Evolutionary conservation across 345 rosid species (phyloP).

Genomic region (Salix exigua): DNA sequence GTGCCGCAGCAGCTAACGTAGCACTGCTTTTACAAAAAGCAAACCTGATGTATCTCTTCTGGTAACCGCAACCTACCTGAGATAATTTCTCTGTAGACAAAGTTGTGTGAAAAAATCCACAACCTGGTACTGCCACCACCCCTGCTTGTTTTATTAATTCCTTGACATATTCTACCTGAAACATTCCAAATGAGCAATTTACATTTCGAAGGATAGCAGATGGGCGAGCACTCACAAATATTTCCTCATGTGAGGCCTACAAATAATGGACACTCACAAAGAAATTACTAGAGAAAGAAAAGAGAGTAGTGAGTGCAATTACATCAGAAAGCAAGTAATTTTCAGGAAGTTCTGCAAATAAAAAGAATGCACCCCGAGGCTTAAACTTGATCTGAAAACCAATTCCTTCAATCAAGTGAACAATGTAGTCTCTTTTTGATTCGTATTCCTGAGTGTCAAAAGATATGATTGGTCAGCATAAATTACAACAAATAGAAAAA

Average conservation of each 20-base stretch:
- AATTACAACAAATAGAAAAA: background rate
- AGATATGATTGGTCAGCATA: background rate
- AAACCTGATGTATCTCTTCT: slow-evolving; percentile 43
- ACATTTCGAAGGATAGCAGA: background rate
- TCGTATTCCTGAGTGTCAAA: slow-evolving; percentile 41
- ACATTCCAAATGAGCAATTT: background rate
- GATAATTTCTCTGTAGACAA: slow-evolving; percentile 9
- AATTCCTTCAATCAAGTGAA: slow-evolving; percentile 29
- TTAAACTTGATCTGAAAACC: slow-evolving; percentile 49
- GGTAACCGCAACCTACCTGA: slow-evolving; percentile 4
- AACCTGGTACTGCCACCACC: slow-evolving; percentile 56
- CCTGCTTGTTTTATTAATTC: slow-evolving; percentile 46
- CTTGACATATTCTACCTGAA: slow-evolving; percentile 46
- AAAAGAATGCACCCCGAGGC: slow-evolving; percentile 52
- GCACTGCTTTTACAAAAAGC: slow-evolving; percentile 56
- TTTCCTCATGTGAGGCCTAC: background rate
- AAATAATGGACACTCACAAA: background rate
- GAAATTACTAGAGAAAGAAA: background rate
- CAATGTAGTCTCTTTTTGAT: slow-evolving; percentile 42
- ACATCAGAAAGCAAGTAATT: slow-evolving; percentile 45
- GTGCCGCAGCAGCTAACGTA: slow-evolving; percentile 45
- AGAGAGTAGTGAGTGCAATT: slow-evolving; percentile 2
- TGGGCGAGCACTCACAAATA: background rate
- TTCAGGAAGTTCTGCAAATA: slow-evolving; percentile 51
- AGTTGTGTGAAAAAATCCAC: slow-evolving; percentile 43